Evolutionary conservation across 2,329 filamentous ascomycete species (phyloP).

Genomic region (Trichoderma semiorbis): DNA sequence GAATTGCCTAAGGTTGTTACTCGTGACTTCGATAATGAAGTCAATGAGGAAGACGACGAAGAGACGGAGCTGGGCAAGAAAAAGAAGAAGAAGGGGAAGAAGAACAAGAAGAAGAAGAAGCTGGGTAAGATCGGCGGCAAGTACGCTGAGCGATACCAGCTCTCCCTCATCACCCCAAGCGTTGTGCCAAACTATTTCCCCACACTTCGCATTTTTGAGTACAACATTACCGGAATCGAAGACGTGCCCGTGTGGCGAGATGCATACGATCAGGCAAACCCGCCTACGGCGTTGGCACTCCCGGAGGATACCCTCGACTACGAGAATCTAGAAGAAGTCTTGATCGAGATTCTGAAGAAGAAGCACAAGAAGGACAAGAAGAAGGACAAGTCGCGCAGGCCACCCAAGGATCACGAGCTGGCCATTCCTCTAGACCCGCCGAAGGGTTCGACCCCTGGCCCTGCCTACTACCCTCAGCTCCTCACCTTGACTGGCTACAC

Average conservation of each 20-base stretch:
- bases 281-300: background rate
- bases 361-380: constrained; percentile 31
- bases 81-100: constrained; percentile 37
- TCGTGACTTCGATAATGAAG: constrained; percentile 21
- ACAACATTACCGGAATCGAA: constrained; percentile 81
- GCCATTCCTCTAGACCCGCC: constrained; percentile 69
- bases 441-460: constrained; percentile 70
- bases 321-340: constrained; percentile 31
- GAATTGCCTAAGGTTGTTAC: constrained; percentile 59
- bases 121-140: constrained; percentile 66
- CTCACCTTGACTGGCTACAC: constrained; percentile 76
- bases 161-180: constrained; percentile 79
- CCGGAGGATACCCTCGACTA: background rate
- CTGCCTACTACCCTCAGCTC: constrained; percentile 83
- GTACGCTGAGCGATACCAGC: constrained; percentile 80
- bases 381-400: constrained; percentile 39
- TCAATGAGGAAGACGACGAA: constrained; percentile 20
- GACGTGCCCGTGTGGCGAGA: constrained; percentile 47
- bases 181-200: constrained; percentile 92
- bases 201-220: constrained; percentile 84
- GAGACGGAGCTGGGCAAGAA: constrained; percentile 27
- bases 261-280: constrained; percentile 21
- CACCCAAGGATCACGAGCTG: constrained; percentile 58
- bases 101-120: constrained; percentile 50
- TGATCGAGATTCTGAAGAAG: constrained; percentile 31